Base-by-base conservation (phyloP, 768 basidiomycete genomes). In the Trametes cubensis region DNA sequence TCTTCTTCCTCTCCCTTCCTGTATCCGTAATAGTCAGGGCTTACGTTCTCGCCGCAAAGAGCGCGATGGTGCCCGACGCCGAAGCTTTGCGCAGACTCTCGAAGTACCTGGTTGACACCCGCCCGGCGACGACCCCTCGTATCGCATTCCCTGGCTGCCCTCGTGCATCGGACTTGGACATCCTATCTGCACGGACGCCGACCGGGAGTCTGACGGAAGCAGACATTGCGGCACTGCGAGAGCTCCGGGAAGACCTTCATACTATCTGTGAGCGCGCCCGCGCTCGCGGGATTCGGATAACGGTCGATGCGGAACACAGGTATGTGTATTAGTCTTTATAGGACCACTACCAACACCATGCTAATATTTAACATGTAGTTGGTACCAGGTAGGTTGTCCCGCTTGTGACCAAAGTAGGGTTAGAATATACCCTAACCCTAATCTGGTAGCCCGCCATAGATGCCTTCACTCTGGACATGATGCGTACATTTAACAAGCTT, bases 241-340 rank as follows among this genome's bases (percentile, higher is more conserved):
- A 83, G 1, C 77, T 97, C 1, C 83, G 86, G 69, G 70, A 78
- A 2, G 85, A 89, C 67, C 76, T 97, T 42, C 69, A 77, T 17
- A 76, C 74, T 45, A 90, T 97, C 59, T 92, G 91, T 67, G 64
- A 76, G 18, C 81, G 74, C 54, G 94, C 90, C 0, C 76, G 80
- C 63, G 77, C 83, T 30, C 78, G 83, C 41, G 83, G 85, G 2
- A 85, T 95, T 0, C 83, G 82, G 63, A 76, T 97, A 28, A 83
- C 90, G 45, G 77, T 97, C 39, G 94, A 96, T 70, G 94, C 95
- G 0, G 95, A 97, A 71, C 85, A 94, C 71, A 88, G 83, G 84
- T 86, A 34, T n/a, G 73, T 63, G 21, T 6, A 21, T 4, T 14
- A 17, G 48, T 15, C 39, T 41, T 40, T 38, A 17, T 28, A n/a